Percentiles rank a stretch among this genome's conserved stretches.
Conservation (phyloP, 2,329 filamentous ascomycete species). For the Trichophyton verrucosum region DNA sequence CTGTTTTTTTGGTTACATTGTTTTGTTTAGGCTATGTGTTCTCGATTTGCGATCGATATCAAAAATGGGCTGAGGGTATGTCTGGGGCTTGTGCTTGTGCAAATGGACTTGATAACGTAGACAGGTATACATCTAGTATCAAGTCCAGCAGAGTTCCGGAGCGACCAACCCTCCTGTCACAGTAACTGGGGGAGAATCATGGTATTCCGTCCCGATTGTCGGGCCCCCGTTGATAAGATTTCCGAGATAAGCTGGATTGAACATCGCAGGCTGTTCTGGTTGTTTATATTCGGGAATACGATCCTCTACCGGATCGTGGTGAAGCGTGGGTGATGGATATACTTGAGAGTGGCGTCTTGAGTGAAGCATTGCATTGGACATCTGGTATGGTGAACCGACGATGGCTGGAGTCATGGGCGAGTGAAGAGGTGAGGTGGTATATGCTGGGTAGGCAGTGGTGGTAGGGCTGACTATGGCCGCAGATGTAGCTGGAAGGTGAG, state of each 20-base stretch:
- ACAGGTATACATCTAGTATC: conserved; percentile 10
- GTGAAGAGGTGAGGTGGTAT: conserved; percentile 30
- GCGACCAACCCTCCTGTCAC: conserved; percentile 23
- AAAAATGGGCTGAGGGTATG: neutral
- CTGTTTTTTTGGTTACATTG: neutral
- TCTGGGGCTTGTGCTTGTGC: neutral
- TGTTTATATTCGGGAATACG: conserved; percentile 18
- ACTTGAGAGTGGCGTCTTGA: conserved; percentile 24
- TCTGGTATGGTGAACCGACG: conserved; percentile 27
- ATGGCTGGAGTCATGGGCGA: conserved; percentile 29
- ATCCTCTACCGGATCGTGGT: conserved; percentile 25
- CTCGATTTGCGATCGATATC: conserved; percentile 1
- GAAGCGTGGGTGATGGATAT: conserved; percentile 27
- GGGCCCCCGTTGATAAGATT: conserved; percentile 24
- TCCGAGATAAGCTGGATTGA: conserved; percentile 26
- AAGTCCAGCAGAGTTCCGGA: conserved; percentile 28
- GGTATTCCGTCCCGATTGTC: conserved; percentile 19
- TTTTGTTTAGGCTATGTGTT: neutral
- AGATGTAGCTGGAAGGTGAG: conserved; percentile 24
- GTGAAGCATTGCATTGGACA: conserved; percentile 21
- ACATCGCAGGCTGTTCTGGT: conserved; percentile 26
- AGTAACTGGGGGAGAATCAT: conserved; percentile 23
- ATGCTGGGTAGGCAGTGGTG: conserved; percentile 28
- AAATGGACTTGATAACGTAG: neutral
- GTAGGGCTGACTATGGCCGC: conserved; percentile 10